Evolutionary conservation across 2,329 filamentous ascomycete species (phyloP).

Genomic region (Diplodia intermedia): DNA sequence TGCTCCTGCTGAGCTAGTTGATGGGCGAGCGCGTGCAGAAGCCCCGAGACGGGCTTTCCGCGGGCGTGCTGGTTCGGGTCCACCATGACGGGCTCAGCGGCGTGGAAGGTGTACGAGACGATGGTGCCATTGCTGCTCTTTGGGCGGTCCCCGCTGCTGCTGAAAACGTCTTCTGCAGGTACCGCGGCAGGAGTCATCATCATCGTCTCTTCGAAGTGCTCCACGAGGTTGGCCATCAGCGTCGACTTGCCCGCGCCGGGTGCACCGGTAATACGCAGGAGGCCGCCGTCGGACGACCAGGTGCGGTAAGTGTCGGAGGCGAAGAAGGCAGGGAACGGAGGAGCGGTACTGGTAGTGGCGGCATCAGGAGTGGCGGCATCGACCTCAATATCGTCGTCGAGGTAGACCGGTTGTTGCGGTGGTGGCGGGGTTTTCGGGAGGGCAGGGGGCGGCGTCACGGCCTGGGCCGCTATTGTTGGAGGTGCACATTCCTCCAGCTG

Average conservation of each 20-base stretch:
- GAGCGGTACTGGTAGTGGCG: background rate
- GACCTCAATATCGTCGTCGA: background rate
- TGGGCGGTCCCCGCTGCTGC: background rate
- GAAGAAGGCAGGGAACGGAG: slow-evolving; percentile 6
- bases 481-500: slow-evolving; percentile 2
- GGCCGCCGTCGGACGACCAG: background rate
- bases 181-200: background rate
- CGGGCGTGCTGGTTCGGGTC: background rate
- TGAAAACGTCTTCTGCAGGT: background rate
- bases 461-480: background rate
- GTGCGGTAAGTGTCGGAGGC: background rate
- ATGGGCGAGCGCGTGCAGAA: background rate
- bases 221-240: background rate
- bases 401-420: background rate
- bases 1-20: slow-evolving; percentile 3
- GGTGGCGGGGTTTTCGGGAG: background rate
- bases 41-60: background rate
- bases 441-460: background rate
- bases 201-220: slow-evolving; percentile 1
- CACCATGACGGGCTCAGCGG: background rate
- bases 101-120: slow-evolving; percentile 15
- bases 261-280: background rate
- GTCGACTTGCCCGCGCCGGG: slow-evolving; percentile 4
- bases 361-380: background rate
- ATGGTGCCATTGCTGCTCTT: background rate